phyloP scores from a whole-genome alignment of 768 basidiomycete species.

The Kwoniella pini region DNA sequence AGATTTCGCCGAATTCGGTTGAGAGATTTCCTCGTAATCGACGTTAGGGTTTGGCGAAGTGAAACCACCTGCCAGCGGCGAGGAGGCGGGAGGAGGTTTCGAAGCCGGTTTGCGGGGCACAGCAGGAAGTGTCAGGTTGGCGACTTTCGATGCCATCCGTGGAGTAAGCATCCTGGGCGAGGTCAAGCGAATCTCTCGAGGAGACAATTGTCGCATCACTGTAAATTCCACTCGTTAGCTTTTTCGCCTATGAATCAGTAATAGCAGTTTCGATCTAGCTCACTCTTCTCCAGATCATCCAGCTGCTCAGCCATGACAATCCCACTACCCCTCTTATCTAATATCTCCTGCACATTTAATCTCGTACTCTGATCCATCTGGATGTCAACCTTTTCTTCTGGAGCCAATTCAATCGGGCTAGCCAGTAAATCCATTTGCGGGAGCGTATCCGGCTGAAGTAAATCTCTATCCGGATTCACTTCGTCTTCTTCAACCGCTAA shows the following conservation, averaged over 20 bases:
- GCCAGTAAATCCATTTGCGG: conserved; percentile 33
- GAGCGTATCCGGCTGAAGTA: conserved; percentile 1
- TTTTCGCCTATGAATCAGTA: no score
- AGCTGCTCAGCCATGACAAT: conserved; percentile 52
- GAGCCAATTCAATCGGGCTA: conserved; percentile 40
- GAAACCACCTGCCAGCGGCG: conserved; percentile 17
- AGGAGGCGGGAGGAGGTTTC: conserved; percentile 15
- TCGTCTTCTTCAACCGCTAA: not conserved
- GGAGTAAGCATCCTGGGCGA: conserved; percentile 42
- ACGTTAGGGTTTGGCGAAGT: conserved; percentile 5
- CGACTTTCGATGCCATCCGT: conserved; percentile 41
- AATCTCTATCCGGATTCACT: not conserved
- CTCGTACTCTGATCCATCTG: conserved; percentile 13
- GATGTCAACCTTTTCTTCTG: conserved; percentile 13
- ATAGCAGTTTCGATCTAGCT: conserved; percentile 15
- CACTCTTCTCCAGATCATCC: conserved; percentile 51
- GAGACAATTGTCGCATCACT: conserved; percentile 53
- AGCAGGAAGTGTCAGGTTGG: conserved; percentile 12
- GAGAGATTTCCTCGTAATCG: not conserved
- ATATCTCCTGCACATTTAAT: conserved; percentile 26
- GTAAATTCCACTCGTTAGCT: no score
- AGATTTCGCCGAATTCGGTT: conserved; percentile 1
- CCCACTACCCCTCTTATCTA: conserved; percentile 50
- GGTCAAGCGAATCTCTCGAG: conserved; percentile 50
- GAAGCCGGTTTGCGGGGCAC: conserved; percentile 13